These are phyloP conservation scores for Aspergillus candidus DNA, from an alignment of 2,329 filamentous ascomycete genomes.

Conservation along the genomic window DNA sequence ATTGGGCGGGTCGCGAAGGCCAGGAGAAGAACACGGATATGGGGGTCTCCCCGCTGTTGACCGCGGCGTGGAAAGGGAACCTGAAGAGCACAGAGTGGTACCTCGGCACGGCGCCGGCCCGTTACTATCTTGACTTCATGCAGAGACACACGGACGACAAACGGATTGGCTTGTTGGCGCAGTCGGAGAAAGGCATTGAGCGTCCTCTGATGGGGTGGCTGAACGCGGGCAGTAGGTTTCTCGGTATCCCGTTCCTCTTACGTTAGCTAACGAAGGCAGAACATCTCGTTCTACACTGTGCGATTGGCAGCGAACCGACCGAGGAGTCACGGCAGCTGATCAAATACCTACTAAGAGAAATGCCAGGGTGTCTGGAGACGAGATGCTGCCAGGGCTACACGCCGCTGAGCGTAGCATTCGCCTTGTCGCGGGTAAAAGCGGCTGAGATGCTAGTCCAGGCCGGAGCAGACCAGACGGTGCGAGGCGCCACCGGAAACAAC, in stretches of 20 bases:
- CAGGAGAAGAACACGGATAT: slow-evolving; percentile 36
- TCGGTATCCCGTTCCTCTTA: not conserved
- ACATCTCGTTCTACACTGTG: slow-evolving; percentile 59
- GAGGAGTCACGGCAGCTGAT: slow-evolving; percentile 51
- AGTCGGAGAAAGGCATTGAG: slow-evolving; percentile 29
- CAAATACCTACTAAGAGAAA: slow-evolving; percentile 58
- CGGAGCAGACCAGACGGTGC: slow-evolving; percentile 63
- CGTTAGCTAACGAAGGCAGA: slow-evolving; percentile 15
- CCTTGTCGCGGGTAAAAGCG: slow-evolving; percentile 30
- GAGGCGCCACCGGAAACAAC: slow-evolving; percentile 59
- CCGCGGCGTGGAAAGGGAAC: slow-evolving; percentile 39
- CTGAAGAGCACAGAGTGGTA: slow-evolving; percentile 73
- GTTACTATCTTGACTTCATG: slow-evolving; percentile 64
- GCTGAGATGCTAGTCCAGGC: slow-evolving; percentile 57
- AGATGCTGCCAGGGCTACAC: slow-evolving; percentile 48
- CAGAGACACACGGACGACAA: slow-evolving; percentile 56
- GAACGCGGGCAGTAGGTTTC: slow-evolving; percentile 44
- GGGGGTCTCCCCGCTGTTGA: slow-evolving; percentile 26
- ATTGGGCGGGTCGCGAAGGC: slow-evolving; percentile 60
- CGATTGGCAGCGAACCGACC: slow-evolving; percentile 45
- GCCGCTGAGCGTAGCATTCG: slow-evolving; percentile 63
- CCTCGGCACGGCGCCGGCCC: slow-evolving; percentile 61
- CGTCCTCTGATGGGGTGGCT: slow-evolving; percentile 25
- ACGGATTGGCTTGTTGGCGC: slow-evolving; percentile 55
- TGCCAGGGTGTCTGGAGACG: slow-evolving; percentile 57